Evolutionary conservation across 139 green algal genomes (phyloP), one percentile per base, ranked within the genome.

Genomic region (Micractinium sp.): DNA sequence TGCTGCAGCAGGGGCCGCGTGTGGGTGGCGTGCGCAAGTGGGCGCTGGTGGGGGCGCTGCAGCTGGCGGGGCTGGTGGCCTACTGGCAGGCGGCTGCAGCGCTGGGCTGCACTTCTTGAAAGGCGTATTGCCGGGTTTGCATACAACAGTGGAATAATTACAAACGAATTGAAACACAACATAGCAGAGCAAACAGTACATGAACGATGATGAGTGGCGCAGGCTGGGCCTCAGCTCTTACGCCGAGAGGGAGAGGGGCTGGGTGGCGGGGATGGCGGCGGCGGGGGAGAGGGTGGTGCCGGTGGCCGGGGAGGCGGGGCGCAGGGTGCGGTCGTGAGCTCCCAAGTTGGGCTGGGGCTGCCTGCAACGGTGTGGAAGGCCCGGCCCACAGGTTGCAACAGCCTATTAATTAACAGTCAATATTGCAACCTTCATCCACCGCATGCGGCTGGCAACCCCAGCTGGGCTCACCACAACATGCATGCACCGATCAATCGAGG

Each of bases 31-130:
- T 31, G 12, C 25, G 60, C 39, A 75, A 69, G 73, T 90, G 71
- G 87, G 79, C 71, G 23, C 53, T 90, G 81, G 87, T 85, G 23
- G 80, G 35, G n/a, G 69, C 41, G 31, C 47, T 88, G n/a, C 88
- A 91, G 82, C 41, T 81, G 77, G 82, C 47, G 7, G 88, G 88
- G 14, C 69, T 91, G 67, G 16, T 89, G 13, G 82, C 78, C n/a
- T 89, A 85, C 77, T 89, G 88, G 76, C 12, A 20, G 14, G 85
- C 84, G 14, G 88, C 39, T 9, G 66, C 75, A 5, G 35, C 27
- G 47, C 73, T 89, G 47, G 71, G 73, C 31, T 82, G 71, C 31
- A 39, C 69, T 12, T 67, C 39, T 76, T 75, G 75, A 81, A 5
- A 41, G 47, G 4, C 7, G n/a, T 39, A 3, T 27, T 53, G 31